phyloP scores from a whole-genome alignment of 2,329 filamentous ascomycete species.

The Berkeleyomyces basicola region DNA sequence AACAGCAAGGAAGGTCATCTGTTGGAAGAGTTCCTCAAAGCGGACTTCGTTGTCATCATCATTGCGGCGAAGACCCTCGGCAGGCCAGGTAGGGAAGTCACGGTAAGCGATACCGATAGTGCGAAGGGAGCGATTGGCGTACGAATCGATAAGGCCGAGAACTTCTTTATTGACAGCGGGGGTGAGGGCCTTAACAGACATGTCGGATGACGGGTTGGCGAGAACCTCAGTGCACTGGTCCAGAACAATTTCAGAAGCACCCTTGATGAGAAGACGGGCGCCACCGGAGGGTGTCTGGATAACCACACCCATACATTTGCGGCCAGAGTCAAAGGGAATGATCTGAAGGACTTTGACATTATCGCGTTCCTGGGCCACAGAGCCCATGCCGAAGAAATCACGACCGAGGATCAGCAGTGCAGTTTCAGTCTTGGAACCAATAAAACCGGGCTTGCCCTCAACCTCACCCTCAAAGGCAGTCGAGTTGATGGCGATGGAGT shows the following conservation, averaged over 20 bases:
- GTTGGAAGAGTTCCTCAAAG: conserved; percentile 49
- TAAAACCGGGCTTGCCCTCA: conserved; percentile 48
- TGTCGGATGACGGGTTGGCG: conserved; percentile 30
- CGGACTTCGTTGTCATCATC: conserved; percentile 42
- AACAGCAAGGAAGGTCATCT: conserved; percentile 52
- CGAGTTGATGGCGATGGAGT: conserved; percentile 49
- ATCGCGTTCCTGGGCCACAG: conserved; percentile 46
- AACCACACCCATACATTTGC: conserved; percentile 55
- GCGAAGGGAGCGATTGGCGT: conserved; percentile 63
- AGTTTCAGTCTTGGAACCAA: conserved; percentile 65
- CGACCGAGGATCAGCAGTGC: conserved; percentile 54
- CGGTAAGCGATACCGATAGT: conserved; percentile 74
- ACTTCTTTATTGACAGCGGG: conserved; percentile 39
- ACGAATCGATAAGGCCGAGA: conserved; percentile 53
- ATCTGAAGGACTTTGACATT: conserved; percentile 44
- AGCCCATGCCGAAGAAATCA: conserved; percentile 49
- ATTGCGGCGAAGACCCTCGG: conserved; percentile 38
- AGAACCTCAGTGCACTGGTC: conserved; percentile 36
- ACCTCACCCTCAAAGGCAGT: conserved; percentile 62
- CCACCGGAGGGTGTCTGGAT: conserved; percentile 33
- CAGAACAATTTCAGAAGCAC: conserved; percentile 48
- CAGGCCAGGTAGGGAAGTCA: conserved; percentile 76
- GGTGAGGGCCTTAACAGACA: conserved; percentile 28
- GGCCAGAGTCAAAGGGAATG: conserved; percentile 58
- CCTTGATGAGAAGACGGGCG: conserved; percentile 44